Evolutionary conservation across 805 yeast species (phyloP).

Genomic region (Wickerhamiella spandovensis): DNA sequence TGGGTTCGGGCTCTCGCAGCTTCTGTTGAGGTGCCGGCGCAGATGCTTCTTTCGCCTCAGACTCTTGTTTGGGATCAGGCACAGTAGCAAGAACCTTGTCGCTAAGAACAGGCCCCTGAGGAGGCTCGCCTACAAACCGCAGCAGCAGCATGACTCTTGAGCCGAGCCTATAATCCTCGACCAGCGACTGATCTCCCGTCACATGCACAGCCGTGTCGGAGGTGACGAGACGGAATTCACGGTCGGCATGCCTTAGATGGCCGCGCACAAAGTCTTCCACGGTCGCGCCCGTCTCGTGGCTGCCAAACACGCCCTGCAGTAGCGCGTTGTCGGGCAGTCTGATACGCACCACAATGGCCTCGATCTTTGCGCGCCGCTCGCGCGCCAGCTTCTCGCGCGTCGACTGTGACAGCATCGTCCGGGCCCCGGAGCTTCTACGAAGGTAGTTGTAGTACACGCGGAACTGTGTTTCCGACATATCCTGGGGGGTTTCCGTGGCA

Average conservation of each 20-base stretch:
- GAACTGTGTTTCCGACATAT: conserved; percentile 40
- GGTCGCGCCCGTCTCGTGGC: conserved; percentile 30
- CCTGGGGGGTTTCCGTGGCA: conserved; percentile 25
- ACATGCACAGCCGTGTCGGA: conserved; percentile 34
- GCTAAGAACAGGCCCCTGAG: conserved; percentile 9
- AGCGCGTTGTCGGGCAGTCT: conserved; percentile 45
- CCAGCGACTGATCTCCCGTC: conserved; percentile 24
- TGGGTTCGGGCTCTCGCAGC: not conserved
- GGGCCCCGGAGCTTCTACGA: conserved; percentile 27
- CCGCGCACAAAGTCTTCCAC: conserved; percentile 24
- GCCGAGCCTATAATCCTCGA: conserved; percentile 32
- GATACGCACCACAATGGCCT: conserved; percentile 33
- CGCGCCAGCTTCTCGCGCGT: conserved; percentile 25
- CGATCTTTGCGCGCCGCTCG: conserved; percentile 18
- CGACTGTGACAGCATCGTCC: conserved; percentile 32
- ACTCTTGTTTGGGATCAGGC: too few relatives aligned
- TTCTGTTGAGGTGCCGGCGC: too few relatives aligned
- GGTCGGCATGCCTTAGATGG: conserved; percentile 20
- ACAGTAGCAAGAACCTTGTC: conserved; percentile 8
- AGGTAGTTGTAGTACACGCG: conserved; percentile 39
- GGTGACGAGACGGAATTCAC: conserved; percentile 29
- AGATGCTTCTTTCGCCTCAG: too few relatives aligned
- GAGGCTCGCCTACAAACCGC: conserved; percentile 15
- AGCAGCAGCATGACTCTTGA: conserved; percentile 34
- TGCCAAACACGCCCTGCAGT: conserved; percentile 37